Conservation (phyloP, 805 yeast genomes). For the Metschnikowia cubensis region DNA sequence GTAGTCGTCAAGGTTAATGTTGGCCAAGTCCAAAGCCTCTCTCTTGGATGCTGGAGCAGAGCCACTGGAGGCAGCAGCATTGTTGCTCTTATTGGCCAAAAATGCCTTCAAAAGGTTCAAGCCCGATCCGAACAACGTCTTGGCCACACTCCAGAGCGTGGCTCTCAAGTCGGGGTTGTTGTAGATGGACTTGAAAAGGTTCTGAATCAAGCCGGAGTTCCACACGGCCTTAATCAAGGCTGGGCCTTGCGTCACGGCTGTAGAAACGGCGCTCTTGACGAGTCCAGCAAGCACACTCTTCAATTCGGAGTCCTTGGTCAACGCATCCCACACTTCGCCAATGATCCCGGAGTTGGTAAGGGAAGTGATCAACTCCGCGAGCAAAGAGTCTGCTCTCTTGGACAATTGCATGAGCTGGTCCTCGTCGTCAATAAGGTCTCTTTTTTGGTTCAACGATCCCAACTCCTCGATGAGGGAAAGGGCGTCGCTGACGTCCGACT, state of each 20-base stretch:
- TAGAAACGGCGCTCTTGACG: conserved; percentile 29
- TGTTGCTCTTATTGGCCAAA: conserved; percentile 14
- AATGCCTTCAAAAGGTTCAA: conserved; percentile 24
- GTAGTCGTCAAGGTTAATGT: conserved; percentile 21
- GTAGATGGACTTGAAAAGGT: conserved; percentile 27
- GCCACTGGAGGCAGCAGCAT: conserved; percentile 17
- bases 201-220: conserved; percentile 38
- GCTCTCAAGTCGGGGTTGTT: conserved; percentile 32
- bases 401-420: conserved; percentile 25
- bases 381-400: conserved; percentile 34
- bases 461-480: conserved; percentile 32
- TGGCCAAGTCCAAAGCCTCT: conserved; percentile 11
- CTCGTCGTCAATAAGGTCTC: conserved; percentile 30
- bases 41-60: conserved; percentile 18
- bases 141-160: conserved; percentile 32
- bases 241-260: conserved; percentile 38
- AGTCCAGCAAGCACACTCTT: conserved; percentile 23
- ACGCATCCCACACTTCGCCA: conserved; percentile 30
- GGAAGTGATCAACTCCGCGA: conserved; percentile 35
- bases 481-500: conserved; percentile 33
- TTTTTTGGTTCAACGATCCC: conserved; percentile 32
- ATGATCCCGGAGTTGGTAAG: conserved; percentile 37
- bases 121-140: conserved; percentile 32
- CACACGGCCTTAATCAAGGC: conserved; percentile 38
- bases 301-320: conserved; percentile 32